Base-by-base conservation (phyloP, 306 rosid species). In the Quillaja saponaria region DNA sequence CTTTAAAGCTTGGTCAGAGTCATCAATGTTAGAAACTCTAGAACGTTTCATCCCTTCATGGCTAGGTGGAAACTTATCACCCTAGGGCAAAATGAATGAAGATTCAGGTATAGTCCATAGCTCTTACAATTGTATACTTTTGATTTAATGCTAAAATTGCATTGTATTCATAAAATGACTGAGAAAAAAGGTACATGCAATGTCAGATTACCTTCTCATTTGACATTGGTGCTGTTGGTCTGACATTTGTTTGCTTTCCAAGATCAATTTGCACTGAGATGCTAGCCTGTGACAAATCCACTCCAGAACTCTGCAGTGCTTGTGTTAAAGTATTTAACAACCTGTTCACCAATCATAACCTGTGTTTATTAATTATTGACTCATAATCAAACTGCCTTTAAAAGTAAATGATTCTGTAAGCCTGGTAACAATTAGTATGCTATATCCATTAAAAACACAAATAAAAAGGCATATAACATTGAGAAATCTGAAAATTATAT, bases 221-320 rank as follows among this genome's bases (percentile, higher is more conserved):
- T 37, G 90, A 57, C 54, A 72, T 42, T n/a, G 89, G 76, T 52
- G 71, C 58, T 52, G 67, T 44, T 47, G 78, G 63, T 62, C 77
- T 69, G 58, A 59, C 55, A 44, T 41, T 80, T 46, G 86, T 73
- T 80, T 72, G 90, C 71, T 83, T 87, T 15, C 89, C 90, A 40
- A 94, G 96, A 67, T 89, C 88, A 74, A 94, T 86, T 82, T 94
- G 95, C 65, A 94, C 99, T 2, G 99, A 89, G 74, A 94, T 87
- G 59, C 86, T 87, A 59, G 99, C 91, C 69, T 83, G 89, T 61
- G 97, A 84, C 78, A 94, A 80, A 83, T 94, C 97, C 82, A 94
- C 99, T 25, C 99, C 99, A 17, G 99, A 89, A 71, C 67, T 81
- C 76, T 94, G 95, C 55, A 94, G 75, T 45, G 99, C 91, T 38